Evolutionary conservation across 768 basidiomycete species (phyloP), one percentile per base, ranked within the genome.

Genomic region (Mycena epipterygia): DNA sequence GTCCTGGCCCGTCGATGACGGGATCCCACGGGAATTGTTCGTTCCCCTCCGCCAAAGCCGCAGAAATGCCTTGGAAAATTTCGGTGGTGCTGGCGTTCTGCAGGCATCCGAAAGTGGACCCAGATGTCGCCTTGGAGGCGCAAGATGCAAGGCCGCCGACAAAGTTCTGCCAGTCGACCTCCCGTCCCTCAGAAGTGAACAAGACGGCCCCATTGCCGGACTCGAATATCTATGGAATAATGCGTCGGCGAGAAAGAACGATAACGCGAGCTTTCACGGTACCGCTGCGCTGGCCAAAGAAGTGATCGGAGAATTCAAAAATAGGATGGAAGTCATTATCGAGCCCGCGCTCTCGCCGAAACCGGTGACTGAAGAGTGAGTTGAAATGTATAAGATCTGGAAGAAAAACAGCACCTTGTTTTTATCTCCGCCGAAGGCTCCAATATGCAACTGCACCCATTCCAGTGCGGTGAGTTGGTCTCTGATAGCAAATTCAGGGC

Each of bases 391-490:
- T 0, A 12, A 21, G 17, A 17, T 21, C 5, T 4, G 9, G 30
- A 6, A 17, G 13, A 21, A 6, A 30, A 32, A 17, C 33, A 8
- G 14, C 8, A 84, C 85, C 78, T 85, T 83, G 14, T 23, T 74
- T n/a, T 80, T 81, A 73, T 86, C 88, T n/a, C 90, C 91, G 5
- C 90, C 89, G 73, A 91, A 91, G 0, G 79, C 74, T 39, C 74
- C 80, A 58, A 91, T 89, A 70, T 91, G 86, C 42, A 81, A 72
- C 63, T 90, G 87, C 0, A 91, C 84, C 90, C 86, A 87, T 55
- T 78, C 63, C 3, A 87, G 76, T 6, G 84, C 86, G 9, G 77
- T 65, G 25, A 83, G 64, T 63, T 85, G 80, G 65, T 87, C 86
- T 35, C 73, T 80, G 19, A 87, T 60, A 6, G 78, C 85, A 86